Evolutionary conservation across 495 filamentous ascomycete genomes (phyloP).

Genomic region (Apodospora peruviana): DNA sequence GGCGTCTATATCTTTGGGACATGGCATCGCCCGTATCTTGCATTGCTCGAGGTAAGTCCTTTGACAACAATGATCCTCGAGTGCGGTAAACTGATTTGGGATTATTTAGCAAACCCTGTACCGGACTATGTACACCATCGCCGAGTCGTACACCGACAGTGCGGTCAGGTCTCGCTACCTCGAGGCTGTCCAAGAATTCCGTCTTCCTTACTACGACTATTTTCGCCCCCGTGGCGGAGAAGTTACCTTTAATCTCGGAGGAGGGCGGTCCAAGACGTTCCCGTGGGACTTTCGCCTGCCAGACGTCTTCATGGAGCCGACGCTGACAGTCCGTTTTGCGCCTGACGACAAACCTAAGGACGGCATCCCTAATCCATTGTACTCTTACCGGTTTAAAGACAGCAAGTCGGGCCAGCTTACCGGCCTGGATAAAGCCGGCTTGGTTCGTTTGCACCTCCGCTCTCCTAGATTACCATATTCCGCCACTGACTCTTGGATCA

Average conservation of each 20-base stretch:
- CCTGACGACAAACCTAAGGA: not conserved
- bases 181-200: not conserved
- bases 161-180: not conserved
- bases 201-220: not conserved
- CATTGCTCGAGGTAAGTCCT: not conserved
- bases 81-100: no score
- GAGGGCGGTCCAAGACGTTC: not conserved
- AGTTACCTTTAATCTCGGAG: not conserved
- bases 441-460: no score
- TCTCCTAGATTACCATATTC: no score
- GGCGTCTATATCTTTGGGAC: not conserved
- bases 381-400: not conserved
- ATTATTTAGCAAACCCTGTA: not conserved
- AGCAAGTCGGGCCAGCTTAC: no score
- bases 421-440: no score
- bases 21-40: not conserved
- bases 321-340: not conserved
- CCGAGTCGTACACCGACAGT: not conserved
- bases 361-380: not conserved
- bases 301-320: slow-evolving; percentile 1
- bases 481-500: no score
- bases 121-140: not conserved
- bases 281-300: not conserved
- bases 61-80: no score
- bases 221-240: not conserved